Evolutionary conservation across 345 rosid species (phyloP), one percentile per base, ranked within the genome.

Genomic region (Lepidium aucheri): DNA sequence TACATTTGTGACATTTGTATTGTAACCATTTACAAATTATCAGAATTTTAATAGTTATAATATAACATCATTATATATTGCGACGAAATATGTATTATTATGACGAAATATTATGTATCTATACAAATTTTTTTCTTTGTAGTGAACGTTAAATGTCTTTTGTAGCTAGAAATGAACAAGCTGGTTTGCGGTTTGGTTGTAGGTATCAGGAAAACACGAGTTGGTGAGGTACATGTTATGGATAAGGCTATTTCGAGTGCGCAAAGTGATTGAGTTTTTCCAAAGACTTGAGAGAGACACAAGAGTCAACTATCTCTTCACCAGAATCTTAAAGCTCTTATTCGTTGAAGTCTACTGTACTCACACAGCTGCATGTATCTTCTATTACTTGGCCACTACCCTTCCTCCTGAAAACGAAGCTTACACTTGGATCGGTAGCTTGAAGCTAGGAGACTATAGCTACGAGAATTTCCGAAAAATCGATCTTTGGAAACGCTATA

Each of bases 371-470:
- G 97, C 97, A 13, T 90, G 97, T 63, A 84, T 87, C 56, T 90
- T 90, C 77, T 90, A 90, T 77, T 79, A 81, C 74, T 78, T 90
- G 79, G 97, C 97, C 45, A 90, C 95, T 14, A 87, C 95, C 30
- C 39, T 85, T 53, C 95, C 97, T 41, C 11, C 50, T 14, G 76
- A 84, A 24, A 36, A 84, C 66, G 97, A 87, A 68, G 86, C 87
- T 8, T 82, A 86, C 67, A 90, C 97, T 13, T 90, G 97, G 97
- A 90, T 90, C 60, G 97, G 97, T 72, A 87, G 95, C 78, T 47
- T 90, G 7, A 81, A 83, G 78, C 9, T 90, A 83, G 97, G 97
- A 39, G 90, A 82, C 60, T 84, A 80, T 35, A 84, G 83, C 73
- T 90, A 90, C 68, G 68, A 82, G n/a, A 70, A 74, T 73, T 90